Base-by-base conservation (phyloP, 73 alveolate species). In the Paraurostyla sp. region DNA sequence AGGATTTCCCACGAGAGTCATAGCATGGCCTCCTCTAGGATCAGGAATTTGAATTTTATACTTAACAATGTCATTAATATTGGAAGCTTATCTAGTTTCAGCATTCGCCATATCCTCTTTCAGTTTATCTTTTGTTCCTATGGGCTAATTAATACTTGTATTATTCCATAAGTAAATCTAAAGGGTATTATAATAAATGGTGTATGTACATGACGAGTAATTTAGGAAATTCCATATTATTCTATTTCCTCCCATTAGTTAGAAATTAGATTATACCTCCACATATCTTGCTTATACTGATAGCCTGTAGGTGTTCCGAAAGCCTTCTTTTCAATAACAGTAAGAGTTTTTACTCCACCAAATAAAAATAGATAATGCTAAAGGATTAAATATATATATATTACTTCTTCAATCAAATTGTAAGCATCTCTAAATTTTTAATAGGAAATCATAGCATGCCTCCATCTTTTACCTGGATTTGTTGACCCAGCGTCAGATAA, bases 1-100 rank as follows among this genome's bases (percentile, higher is more conserved):
- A 51, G 96, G 96, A 42, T 91, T 85, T 27, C 96, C 96, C 0
- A 85, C 87, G 0, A 91, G 32, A 11, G 87, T 80, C 96, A 91
- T 91, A 11, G 91, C 49, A 40, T 91, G 93, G 15, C 96, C 93
- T 0, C 92, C 93, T 59, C 96, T 51, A 18, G 62, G 58, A 2
- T 33, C 1, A 3, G 96, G 96, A n/a, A 91, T 75, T 33, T 42
- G 45, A 35, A 85, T 36, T 54, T 22, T 41, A 73, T 25, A 43
- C 33, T 6, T 45, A 11, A 25, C 22, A 2, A 73, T 48, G 23
- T 73, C 86, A 18, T 42, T 29, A n/a, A 22, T 3, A 73, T 73
- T 73, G 1, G 20, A 23, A 0, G 65, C 65, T 36, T 73, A 43
- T 73, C 59, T 73, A n/a, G 71, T 73, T 25, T 33, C 20, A 22